These are phyloP conservation scores for Cucurbita moschata DNA, from an alignment of 306 rosid genomes.

Conservation along the genomic window DNA sequence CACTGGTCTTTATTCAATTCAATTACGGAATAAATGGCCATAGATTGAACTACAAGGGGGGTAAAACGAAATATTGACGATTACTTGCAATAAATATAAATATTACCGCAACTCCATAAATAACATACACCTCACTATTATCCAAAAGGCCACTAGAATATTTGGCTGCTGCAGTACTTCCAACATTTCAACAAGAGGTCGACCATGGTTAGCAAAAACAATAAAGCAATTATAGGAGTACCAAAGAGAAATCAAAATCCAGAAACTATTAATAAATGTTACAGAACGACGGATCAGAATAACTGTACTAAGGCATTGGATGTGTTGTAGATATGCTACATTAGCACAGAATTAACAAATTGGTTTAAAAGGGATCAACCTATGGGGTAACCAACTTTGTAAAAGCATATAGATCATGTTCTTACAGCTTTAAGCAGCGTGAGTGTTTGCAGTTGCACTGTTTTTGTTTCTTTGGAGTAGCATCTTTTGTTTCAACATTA, in stretches of 20 bases:
- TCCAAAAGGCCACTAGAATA: not conserved
- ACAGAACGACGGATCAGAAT: not conserved
- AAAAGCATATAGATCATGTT: conserved; percentile 9
- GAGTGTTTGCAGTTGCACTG: conserved; percentile 98
- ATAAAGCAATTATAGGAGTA: not conserved
- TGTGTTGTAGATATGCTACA: not conserved
- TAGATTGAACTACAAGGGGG: not conserved
- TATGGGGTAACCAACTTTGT: not conserved
- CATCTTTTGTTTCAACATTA: conserved; percentile 54
- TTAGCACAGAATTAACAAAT: not conserved
- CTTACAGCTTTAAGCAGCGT: conserved; percentile 93
- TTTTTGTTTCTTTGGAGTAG: conserved; percentile 89
- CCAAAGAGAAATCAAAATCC: not conserved
- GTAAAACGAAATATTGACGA: no score
- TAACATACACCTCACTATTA: not conserved
- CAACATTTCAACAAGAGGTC: not conserved
- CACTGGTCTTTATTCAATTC: not conserved
- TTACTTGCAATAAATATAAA: not conserved
- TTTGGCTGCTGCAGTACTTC: not conserved
- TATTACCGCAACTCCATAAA: not conserved
- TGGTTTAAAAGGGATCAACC: not conserved
- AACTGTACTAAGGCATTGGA: not conserved
- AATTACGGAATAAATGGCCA: not conserved
- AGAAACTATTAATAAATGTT: not conserved
- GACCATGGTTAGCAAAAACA: not conserved